A percentile compares a stretch with the other conserved stretches of the same genome.
Evolutionary conservation across 306 rosid species (phyloP).

Genomic region (Lithocarpus polystachyus): DNA sequence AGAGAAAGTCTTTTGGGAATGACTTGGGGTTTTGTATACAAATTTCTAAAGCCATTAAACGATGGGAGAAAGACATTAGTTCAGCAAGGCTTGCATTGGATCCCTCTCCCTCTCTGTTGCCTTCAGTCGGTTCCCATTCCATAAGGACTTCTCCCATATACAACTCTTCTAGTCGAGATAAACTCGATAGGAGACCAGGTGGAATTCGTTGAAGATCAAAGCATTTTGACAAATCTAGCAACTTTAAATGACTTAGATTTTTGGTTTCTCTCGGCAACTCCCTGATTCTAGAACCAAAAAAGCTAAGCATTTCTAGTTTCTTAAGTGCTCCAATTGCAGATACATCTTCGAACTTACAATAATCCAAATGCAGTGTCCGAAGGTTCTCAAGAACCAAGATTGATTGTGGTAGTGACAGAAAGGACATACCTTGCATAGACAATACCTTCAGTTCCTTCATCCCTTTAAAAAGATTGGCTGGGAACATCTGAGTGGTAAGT

Average conservation of each 20-base stretch:
- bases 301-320: not conserved
- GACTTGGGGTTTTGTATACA: not conserved
- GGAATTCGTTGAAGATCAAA: not conserved
- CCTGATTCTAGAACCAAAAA: not conserved
- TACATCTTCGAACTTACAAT: not conserved
- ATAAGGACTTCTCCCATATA: no score
- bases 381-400: not conserved
- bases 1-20: no score
- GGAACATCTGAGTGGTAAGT: not conserved
- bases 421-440: not conserved
- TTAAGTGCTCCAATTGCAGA: not conserved
- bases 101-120: not conserved
- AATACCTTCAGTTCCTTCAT: not conserved
- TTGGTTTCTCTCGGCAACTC: not conserved
- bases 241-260: not conserved
- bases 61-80: slow-evolving; percentile 6
- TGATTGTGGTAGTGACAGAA: not conserved
- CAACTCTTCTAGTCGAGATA: not conserved
- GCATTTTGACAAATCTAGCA: not conserved
- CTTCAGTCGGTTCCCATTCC: not conserved
- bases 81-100: slow-evolving; percentile 16
- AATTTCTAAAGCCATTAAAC: slow-evolving; percentile 1
- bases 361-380: not conserved
- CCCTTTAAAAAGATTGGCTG: not conserved
- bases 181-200: not conserved